A percentile compares a stretch with the other conserved stretches of the same genome.
These are phyloP conservation scores for Geotrichum carabidarum DNA, from an alignment of 1,139 yeast species.

Conservation along the genomic window DNA sequence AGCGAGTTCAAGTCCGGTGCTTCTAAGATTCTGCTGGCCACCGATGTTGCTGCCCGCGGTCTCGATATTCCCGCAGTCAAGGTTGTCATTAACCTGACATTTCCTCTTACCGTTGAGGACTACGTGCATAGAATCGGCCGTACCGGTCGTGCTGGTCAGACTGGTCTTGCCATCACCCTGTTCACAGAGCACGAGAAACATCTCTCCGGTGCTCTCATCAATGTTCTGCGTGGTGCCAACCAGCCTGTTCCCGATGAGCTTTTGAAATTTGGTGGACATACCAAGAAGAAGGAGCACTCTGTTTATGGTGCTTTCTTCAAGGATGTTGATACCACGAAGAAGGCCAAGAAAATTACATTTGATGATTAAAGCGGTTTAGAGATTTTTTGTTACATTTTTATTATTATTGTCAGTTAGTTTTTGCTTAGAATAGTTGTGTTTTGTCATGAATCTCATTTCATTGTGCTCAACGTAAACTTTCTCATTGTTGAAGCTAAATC, in stretches of 20 bases:
- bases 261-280: conserved; percentile 92
- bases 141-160: conserved; percentile 96
- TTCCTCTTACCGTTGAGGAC: conserved; percentile 96
- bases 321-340: conserved; percentile 79
- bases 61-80: conserved; percentile 96
- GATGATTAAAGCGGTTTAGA: conserved; percentile 24
- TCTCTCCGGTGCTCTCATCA: conserved; percentile 88
- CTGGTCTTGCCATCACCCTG: conserved; percentile 90
- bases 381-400: not conserved
- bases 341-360: conserved; percentile 88
- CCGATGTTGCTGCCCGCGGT: conserved; percentile 99
- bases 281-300: conserved; percentile 93
- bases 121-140: conserved; percentile 97
- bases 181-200: conserved; percentile 98
- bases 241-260: conserved; percentile 97
- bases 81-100: conserved; percentile 89
- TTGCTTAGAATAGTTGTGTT: not conserved
- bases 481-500: too few species aligned
- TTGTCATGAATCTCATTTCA: not conserved
- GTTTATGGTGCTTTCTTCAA: conserved; percentile 96
- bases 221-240: conserved; percentile 86
- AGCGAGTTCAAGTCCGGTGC: conserved; percentile 79
- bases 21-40: conserved; percentile 75
- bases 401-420: not conserved
- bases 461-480: too few species aligned